phyloP scores from a whole-genome alignment of 1,139 yeast genomes.

The Saccharomyces hybrid region DNA sequence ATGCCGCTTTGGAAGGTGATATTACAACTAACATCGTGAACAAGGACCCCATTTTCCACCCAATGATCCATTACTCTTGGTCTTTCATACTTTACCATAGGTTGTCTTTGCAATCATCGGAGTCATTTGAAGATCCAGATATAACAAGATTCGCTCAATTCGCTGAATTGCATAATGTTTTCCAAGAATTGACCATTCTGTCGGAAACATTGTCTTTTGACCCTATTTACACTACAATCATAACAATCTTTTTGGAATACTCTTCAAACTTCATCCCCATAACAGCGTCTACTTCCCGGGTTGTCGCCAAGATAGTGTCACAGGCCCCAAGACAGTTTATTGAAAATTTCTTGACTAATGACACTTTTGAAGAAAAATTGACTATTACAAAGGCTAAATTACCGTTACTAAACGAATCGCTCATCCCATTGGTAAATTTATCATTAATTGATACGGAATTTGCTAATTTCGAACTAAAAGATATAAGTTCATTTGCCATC shows the following conservation, averaged over 20 bases:
- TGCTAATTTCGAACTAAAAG: constrained; percentile 57
- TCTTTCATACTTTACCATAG: constrained; percentile 38
- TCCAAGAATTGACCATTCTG: constrained; percentile 38
- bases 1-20: not conserved
- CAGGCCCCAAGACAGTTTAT: constrained; percentile 51
- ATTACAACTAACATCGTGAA: constrained; percentile 34
- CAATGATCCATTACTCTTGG: constrained; percentile 64
- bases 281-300: constrained; percentile 46
- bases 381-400: constrained; percentile 62
- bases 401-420: constrained; percentile 45
- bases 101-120: not conserved
- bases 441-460: constrained; percentile 57
- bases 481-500: constrained; percentile 53
- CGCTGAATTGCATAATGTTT: constrained; percentile 43
- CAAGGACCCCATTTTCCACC: constrained; percentile 35
- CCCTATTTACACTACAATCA: constrained; percentile 47
- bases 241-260: constrained; percentile 52
- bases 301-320: constrained; percentile 45
- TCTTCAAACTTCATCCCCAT: constrained; percentile 58
- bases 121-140: not conserved
- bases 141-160: constrained; percentile 35
- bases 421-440: constrained; percentile 55
- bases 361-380: constrained; percentile 48
- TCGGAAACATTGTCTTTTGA: constrained; percentile 45
- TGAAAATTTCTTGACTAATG: constrained; percentile 51